Conservation (phyloP, 1,139 yeast species). For the Lodderomyces margitis region DNA sequence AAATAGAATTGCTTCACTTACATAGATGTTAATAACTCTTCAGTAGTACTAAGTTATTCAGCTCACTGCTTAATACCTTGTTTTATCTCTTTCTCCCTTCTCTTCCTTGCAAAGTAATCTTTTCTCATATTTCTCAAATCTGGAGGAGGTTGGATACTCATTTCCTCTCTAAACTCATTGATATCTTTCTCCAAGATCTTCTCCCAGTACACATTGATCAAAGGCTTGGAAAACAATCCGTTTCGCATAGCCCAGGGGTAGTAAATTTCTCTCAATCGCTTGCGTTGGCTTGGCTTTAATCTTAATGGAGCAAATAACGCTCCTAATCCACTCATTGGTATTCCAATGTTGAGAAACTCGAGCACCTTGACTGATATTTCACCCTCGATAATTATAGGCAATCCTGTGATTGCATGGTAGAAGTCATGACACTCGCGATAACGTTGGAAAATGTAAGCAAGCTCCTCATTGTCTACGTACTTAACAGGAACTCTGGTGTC, state of each 20-base stretch:
- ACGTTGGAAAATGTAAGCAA: slow-evolving; percentile 87
- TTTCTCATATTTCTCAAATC: slow-evolving; percentile 68
- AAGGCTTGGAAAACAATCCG: slow-evolving; percentile 71
- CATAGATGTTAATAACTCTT: too few species aligned
- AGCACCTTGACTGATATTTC: slow-evolving; percentile 91
- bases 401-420: slow-evolving; percentile 87
- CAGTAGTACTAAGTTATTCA: too few species aligned
- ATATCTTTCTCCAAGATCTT: slow-evolving; percentile 71
- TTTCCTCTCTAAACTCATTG: slow-evolving; percentile 64
- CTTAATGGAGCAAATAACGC: slow-evolving; percentile 82
- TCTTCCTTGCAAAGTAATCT: slow-evolving; percentile 34
- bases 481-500: slow-evolving; percentile 89
- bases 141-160: slow-evolving; percentile 73
- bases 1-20: too few species aligned
- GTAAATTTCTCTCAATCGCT: slow-evolving; percentile 58
- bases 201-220: slow-evolving; percentile 95
- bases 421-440: slow-evolving; percentile 97
- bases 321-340: slow-evolving; percentile 95
- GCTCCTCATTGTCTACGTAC: slow-evolving; percentile 84
- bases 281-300: slow-evolving; percentile 54
- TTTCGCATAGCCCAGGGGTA: slow-evolving; percentile 87
- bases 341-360: slow-evolving; percentile 88
- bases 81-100: slow-evolving; percentile 19
- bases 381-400: slow-evolving; percentile 91
- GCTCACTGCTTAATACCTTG: too few species aligned